Base-by-base conservation (phyloP, 108 stramenopile genomes). In the Poteriospumella lacustris region DNA sequence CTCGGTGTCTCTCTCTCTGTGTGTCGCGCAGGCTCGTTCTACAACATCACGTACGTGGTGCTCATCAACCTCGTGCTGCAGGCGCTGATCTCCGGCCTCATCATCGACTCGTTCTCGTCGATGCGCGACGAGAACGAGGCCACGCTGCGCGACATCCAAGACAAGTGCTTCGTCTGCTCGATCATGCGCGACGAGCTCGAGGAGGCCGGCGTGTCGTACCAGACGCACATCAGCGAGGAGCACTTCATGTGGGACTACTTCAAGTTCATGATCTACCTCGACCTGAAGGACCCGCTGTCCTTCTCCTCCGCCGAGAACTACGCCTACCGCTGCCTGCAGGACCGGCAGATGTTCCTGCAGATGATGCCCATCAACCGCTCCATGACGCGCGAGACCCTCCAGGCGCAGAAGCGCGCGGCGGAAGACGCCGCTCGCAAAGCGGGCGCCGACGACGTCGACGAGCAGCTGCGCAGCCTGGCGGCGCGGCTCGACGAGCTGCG, bases 91-190 rank as follows among this genome's bases (percentile, higher is more conserved):
- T 73, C 70, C 5, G 70, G 70, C 41, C 42, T 73, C 40, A 73
- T 73, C 36, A 73, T 73, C 36, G 70, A 73, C 31, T 33, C 70
- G 9, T 73, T 73, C 33, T 44, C 44, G 31, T 44, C 43, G 5
- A 73, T 73, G 70, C 43, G 70, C 31, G 70, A 3, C 9, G 70
- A 73, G 70, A 73, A 73, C 26, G 70, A 73, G 42, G 40, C 41
- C 28, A 38, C 36, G 3, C 31, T 3, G 36, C 31, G 5, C 5
- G 70, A 73, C 42, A 73, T 73, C 31, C 5, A 9, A 42, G 33
- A 38, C 42, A 56, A 73, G 70, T 73, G 47, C 28, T 73, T 44
- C 36, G 33, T 44, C 41, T 73, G 43, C 29, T 73, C 60, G 5
- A 64, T 64, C 24, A 38, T 9, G 33, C 26, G 70, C 26, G 70